These are phyloP conservation scores for Falciphora oryzae DNA, from an alignment of 2,329 filamentous ascomycete genomes.

Conservation along the genomic window DNA sequence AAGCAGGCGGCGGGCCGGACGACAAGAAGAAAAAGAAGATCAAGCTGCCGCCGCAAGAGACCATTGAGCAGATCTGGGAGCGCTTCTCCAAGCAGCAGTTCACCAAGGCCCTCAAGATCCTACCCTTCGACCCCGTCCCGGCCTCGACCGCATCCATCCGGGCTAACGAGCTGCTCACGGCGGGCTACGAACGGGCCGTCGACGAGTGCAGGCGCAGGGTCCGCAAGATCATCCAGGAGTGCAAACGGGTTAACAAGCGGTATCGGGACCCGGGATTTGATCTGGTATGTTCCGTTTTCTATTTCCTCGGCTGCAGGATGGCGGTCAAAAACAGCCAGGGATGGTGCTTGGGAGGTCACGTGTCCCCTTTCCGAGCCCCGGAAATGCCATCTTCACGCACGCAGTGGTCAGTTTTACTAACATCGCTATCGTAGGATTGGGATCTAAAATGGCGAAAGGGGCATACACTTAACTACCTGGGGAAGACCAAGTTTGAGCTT, in stretches of 20 bases:
- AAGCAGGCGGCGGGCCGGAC: neutral
- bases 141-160: conserved; percentile 43
- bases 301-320: neutral
- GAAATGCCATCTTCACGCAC: neutral
- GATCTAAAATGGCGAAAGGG: conserved; percentile 62
- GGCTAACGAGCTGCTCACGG: conserved; percentile 54
- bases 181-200: conserved; percentile 57
- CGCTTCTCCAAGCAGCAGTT: conserved; percentile 55
- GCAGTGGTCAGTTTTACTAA: neutral
- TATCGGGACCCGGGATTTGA: conserved; percentile 64
- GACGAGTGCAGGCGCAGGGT: conserved; percentile 60
- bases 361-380: neutral
- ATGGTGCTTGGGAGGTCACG: neutral
- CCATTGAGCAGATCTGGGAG: conserved; percentile 63
- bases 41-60: conserved; percentile 55
- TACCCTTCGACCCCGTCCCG: conserved; percentile 57
- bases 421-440: conserved; percentile 45
- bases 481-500: conserved; percentile 46
- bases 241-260: conserved; percentile 69
- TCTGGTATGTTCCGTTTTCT: conserved; percentile 36
- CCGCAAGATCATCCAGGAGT: conserved; percentile 57
- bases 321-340: neutral
- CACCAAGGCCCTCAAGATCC: conserved; percentile 57
- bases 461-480: conserved; percentile 48
- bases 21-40: conserved; percentile 55